Conservation (phyloP, 202 grass and related monocot species). For the Zoysia matrella region DNA sequence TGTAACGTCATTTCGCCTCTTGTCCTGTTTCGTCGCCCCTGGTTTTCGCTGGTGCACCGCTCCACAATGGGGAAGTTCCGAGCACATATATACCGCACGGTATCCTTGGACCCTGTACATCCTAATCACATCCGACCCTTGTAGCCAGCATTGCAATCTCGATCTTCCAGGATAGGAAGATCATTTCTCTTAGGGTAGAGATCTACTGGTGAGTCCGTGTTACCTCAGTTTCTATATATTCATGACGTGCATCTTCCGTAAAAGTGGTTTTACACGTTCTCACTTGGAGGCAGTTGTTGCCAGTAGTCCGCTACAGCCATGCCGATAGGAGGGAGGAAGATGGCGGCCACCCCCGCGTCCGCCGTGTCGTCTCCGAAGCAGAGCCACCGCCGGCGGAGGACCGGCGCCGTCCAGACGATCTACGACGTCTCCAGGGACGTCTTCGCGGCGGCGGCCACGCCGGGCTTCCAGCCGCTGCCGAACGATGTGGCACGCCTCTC, state of each 20-base stretch:
- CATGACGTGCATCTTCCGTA: background rate
- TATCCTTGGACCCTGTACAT: background rate
- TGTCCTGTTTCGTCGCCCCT: background rate
- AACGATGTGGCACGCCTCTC: conserved; percentile 47
- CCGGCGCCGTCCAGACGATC: conserved; percentile 16
- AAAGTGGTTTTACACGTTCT: background rate
- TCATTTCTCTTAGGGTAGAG: background rate
- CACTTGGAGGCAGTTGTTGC: background rate
- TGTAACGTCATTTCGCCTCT: background rate
- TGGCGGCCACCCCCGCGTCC: background rate
- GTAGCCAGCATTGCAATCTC: background rate
- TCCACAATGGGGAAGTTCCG: background rate
- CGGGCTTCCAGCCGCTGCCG: conserved; percentile 37
- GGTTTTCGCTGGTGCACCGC: background rate
- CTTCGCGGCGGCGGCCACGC: conserved; percentile 31
- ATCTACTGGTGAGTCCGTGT: background rate
- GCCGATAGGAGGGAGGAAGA: conserved; percentile 8
- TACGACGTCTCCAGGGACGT: conserved; percentile 52
- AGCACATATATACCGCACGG: background rate
- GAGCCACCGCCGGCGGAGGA: conserved; percentile 25
- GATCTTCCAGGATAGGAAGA: background rate
- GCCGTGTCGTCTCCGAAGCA: background rate
- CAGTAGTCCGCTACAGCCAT: background rate
- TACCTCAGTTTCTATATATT: background rate
- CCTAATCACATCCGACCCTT: too few relatives aligned